Conservation (phyloP, 129 eudicot genomes). For the Artemisia annua region DNA sequence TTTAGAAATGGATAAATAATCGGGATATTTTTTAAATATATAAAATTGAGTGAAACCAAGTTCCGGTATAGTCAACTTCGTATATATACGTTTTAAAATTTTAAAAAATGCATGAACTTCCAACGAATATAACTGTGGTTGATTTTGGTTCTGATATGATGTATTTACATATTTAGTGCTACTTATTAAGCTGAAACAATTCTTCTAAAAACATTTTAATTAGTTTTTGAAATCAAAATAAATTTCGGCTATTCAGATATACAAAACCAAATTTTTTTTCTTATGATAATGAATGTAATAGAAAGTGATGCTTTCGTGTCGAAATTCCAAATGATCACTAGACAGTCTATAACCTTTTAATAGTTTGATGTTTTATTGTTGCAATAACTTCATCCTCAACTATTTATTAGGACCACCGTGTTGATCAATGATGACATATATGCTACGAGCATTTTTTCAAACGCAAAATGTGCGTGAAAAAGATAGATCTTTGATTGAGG, state of each 20-base stretch:
- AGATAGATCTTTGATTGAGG: not conserved
- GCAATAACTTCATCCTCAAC: constrained; percentile 50
- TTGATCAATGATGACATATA: constrained; percentile 8
- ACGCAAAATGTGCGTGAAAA: constrained; percentile 11
- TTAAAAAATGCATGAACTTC: too few species aligned
- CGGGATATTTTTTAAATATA: too few species aligned
- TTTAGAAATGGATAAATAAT: too few species aligned
- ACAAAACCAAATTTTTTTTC: not conserved
- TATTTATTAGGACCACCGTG: constrained; percentile 56
- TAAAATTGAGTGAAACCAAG: too few species aligned
- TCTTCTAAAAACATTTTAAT: too few species aligned
- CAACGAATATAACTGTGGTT: too few species aligned
- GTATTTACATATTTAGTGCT: too few species aligned
- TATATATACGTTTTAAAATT: too few species aligned
- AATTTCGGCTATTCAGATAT: not conserved
- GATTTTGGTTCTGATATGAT: too few species aligned
- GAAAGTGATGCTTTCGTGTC: constrained; percentile 45
- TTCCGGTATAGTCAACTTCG: too few species aligned
- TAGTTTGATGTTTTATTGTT: constrained; percentile 27
- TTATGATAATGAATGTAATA: constrained; percentile 23
- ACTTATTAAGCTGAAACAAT: too few species aligned
- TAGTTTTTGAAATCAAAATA: too few species aligned
- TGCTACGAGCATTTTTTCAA: not conserved
- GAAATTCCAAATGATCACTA: constrained; percentile 56
- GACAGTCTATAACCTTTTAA: constrained; percentile 25